Conservation (phyloP, 2,329 filamentous ascomycete species). For the Xylariaceae sp. region DNA sequence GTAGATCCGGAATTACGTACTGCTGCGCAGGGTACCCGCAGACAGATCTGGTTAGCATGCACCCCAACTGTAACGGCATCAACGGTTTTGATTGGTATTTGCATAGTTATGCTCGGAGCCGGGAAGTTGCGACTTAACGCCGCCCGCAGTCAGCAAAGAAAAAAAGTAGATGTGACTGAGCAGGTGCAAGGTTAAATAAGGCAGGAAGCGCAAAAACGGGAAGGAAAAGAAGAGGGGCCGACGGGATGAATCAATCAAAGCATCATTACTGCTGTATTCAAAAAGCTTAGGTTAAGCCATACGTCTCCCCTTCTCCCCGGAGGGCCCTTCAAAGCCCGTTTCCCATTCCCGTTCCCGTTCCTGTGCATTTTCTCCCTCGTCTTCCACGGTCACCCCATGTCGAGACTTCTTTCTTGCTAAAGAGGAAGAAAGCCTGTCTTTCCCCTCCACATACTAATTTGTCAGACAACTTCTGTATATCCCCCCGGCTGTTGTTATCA, state of each 20-base stretch:
- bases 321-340: slow-evolving; percentile 8
- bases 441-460: too few species aligned
- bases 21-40: neutral
- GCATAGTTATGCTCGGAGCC: slow-evolving; percentile 13
- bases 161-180: slow-evolving; percentile 4
- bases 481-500: too few species aligned
- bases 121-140: slow-evolving; percentile 10
- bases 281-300: neutral
- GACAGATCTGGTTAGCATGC: neutral
- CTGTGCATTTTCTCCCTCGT: neutral
- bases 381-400: too few species aligned
- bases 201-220: slow-evolving; percentile 1
- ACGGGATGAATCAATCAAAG: slow-evolving; percentile 12
- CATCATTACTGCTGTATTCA: slow-evolving; percentile 17
- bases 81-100: neutral
- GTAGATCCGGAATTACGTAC: too few species aligned
- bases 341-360: neutral
- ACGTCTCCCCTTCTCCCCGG: slow-evolving; percentile 4
- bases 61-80: neutral
- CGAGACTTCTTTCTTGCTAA: too few species aligned
- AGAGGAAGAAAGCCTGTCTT: too few species aligned
- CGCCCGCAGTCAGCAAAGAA: slow-evolving; percentile 2
- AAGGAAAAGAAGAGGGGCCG: slow-evolving; percentile 6
- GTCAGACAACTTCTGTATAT: too few species aligned
- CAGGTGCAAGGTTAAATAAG: slow-evolving; percentile 4